These are phyloP conservation scores for Pythium monospermum DNA, from an alignment of 352 stramenopile genomes.

Conservation along the genomic window DNA sequence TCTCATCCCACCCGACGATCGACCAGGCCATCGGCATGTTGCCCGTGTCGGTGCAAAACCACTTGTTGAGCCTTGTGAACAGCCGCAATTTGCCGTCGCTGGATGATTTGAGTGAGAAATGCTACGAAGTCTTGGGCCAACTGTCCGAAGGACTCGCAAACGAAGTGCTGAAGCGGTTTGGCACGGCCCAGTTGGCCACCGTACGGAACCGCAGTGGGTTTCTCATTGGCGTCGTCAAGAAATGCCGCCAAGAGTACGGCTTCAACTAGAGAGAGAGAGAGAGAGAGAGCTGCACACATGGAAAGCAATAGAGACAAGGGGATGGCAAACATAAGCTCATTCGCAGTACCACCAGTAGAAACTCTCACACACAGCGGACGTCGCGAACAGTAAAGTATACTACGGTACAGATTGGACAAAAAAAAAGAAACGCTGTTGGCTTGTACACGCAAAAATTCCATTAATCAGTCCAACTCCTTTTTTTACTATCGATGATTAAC, in stretches of 20 bases:
- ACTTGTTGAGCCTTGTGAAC: slow-evolving; percentile 55
- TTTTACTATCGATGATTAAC: not conserved
- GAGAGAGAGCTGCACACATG: not conserved
- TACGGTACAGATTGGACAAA: not conserved
- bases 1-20: slow-evolving; percentile 21
- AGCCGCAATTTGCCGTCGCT: slow-evolving; percentile 51
- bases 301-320: no score
- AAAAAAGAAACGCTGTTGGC: no score
- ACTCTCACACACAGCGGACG: not conserved
- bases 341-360: no score
- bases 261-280: slow-evolving; percentile 29
- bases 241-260: slow-evolving; percentile 70
- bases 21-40: slow-evolving; percentile 29
- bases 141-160: slow-evolving; percentile 69
- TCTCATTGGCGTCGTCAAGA: slow-evolving; percentile 78
- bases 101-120: slow-evolving; percentile 74
- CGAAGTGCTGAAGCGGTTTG: slow-evolving; percentile 70
- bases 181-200: slow-evolving; percentile 56
- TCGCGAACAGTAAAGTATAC: not conserved
- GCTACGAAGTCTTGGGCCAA: slow-evolving; percentile 75
- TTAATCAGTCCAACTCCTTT: not conserved
- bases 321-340: no score
- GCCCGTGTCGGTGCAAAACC: slow-evolving; percentile 59
- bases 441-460: no score
- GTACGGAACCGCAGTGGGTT: slow-evolving; percentile 82